Evolutionary conservation across 495 filamentous ascomycete species (phyloP), one percentile per base, ranked within the genome.

Genomic region (Parathielavia hyrcaniae): DNA sequence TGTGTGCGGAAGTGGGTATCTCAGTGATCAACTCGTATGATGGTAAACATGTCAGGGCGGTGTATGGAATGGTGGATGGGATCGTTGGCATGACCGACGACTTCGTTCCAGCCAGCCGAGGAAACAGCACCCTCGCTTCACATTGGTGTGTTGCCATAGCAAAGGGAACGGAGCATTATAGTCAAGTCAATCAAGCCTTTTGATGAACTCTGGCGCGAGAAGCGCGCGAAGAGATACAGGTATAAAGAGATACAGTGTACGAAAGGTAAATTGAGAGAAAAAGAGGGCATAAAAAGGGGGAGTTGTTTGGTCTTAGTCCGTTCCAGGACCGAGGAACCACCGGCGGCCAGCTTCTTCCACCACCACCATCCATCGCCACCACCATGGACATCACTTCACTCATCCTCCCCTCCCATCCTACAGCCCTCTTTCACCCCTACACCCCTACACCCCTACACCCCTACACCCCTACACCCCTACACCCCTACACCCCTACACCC

Each of bases 291-390:
- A 46, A 49, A 50, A 55, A 30, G 38, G 41, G 40, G 36, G 6
- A 6, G 26, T 6, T 2, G 26, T 30, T 17, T 49, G 34, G 34
- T 36, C 43, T 8, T 44, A 32, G 14, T 14, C 50, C n/a, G 19
- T 9, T 14, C 19, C 17, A 45, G 14, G 38, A 35, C 11, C 19
- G 47, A 53, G 36, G 41, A 35, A 44, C 39, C 49, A 26, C 46
- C 48, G 53, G 26, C 39, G 20, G 16, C 22, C 22, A n/a, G 20
- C 75, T 32, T 65, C 36, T 88, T 82, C 22, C 77, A 84, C 53
- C 73, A 78, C 41, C 85, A 80, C 30, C 73, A 91, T 48, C 55
- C 36, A 75, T 8, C 75, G 77, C 61, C 79, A 78, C 53, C 73
- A 78, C 45, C 69, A 62, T 30, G 44, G 44, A 46, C 38, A 50